Base-by-base conservation (phyloP, 1,284 basidiomycete genomes). In the Boletus calvinii region DNA sequence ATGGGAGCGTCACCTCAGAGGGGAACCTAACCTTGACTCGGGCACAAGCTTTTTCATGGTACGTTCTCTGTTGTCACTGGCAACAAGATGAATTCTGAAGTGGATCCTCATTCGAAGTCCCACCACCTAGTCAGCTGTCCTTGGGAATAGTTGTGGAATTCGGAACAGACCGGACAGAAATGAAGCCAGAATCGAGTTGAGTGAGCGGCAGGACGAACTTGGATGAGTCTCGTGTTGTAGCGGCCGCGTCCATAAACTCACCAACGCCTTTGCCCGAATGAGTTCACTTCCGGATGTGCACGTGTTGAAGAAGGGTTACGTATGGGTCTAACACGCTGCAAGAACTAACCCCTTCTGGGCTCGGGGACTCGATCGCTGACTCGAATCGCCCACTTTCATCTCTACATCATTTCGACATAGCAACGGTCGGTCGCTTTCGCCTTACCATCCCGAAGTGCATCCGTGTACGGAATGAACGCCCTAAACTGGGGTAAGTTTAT, bases 301-400 rank as follows among this genome's bases (percentile, higher is more conserved):
- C 67, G 62, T 69, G 63, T 55, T 44, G 48, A 48, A 40, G 52
- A 45, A 52, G 40, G 30, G 32, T 65, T 65, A 65, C 63, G 63
- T 68, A 43, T 48, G 32, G 31, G 40, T 44, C 56, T 46, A 43
- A 46, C 65, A 65, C 59, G 63, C 50, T 60, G 64, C 56, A 41
- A 54, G 53, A 46, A 48, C 39, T 43, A 37, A 37, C 63, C 53
- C 44, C 37, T 64, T 65, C 59, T 66, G 58, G 63, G 46, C 50
- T 54, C 60, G 55, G 65, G 34, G 49, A 61, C 55, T 49, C 64
- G 62, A 67, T 66, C 60, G 54, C 43, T 58, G 54, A 66, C 66
- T 56, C 52, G 45, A 62, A 68, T 60, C 57, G 55, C 44, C 22
- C 52, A 34, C 45, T 49, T 52, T 45, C 43, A 47, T 52, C 52